Base-by-base conservation (phyloP, 805 yeast species). In the Metschnikowia henanensis region DNA sequence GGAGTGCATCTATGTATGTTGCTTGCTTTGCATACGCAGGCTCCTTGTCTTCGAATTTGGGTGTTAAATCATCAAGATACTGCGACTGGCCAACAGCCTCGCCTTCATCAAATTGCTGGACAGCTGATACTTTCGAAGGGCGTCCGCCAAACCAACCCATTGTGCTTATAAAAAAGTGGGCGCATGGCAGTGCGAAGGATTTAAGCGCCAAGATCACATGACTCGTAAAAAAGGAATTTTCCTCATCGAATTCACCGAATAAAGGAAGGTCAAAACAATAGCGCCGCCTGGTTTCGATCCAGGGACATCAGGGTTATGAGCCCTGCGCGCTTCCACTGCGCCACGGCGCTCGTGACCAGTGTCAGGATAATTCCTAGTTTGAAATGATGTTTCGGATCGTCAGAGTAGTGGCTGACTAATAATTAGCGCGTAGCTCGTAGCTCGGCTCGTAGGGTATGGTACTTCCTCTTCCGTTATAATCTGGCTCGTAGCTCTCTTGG, bases 311-410 rank as follows among this genome's bases (percentile, higher is more conserved):
- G 94, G 92, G 95, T 86, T 86, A 86, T 86, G 95, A 86, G 95
- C 95, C 94, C 94, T 84, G 92, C 92, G 92, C 94, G 94, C 92
- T 86, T 85, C 95, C 94, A 83, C 94, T 86, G 92, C 94, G 92
- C 92, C 92, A 86, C 90, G 85, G 85, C 90, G 94, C 94, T 85
- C 43, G 41, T 45, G n/a, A n/a, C n/a, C n/a, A n/a, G n/a, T n/a
- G n/a, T n/a, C n/a, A n/a, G n/a, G n/a, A n/a, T n/a, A n/a, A n/a
- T n/a, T n/a, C n/a, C n/a, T n/a, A n/a, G n/a, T n/a, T n/a, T n/a
- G n/a, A n/a, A n/a, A n/a, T n/a, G n/a, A n/a, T n/a, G n/a, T n/a
- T n/a, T n/a, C n/a, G n/a, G n/a, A n/a, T n/a, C n/a, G n/a, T n/a
- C n/a, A n/a, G n/a, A n/a, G n/a, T n/a, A n/a, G n/a, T n/a, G n/a